phyloP scores from a whole-genome alignment of 805 yeast species.

The Suhomyces tanzawaensis region DNA sequence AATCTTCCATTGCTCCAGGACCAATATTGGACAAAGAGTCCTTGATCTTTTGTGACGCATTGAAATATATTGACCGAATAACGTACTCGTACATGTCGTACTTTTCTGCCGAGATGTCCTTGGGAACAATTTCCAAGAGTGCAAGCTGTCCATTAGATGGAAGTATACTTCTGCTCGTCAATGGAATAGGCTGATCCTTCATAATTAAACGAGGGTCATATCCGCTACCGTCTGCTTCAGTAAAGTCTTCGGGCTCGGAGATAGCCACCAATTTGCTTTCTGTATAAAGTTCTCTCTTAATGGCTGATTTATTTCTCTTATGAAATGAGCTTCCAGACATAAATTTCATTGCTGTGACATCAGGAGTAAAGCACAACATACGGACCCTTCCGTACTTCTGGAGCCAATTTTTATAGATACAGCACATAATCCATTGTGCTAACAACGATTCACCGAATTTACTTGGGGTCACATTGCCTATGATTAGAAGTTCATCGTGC shows the following conservation, averaged over 20 bases:
- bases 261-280: slow-evolving; percentile 57
- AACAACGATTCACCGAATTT: slow-evolving; percentile 63
- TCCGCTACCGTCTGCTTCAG: slow-evolving; percentile 26
- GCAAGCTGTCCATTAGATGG: slow-evolving; percentile 43
- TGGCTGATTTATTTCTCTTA: slow-evolving; percentile 59
- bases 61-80: slow-evolving; percentile 29
- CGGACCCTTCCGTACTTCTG: slow-evolving; percentile 68
- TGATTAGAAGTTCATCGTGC: slow-evolving; percentile 53
- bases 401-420: slow-evolving; percentile 70
- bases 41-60: slow-evolving; percentile 40
- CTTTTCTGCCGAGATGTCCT: slow-evolving; percentile 34
- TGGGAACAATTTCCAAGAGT: slow-evolving; percentile 54
- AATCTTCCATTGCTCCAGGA: slow-evolving; percentile 73
- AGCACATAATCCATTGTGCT: slow-evolving; percentile 72
- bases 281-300: slow-evolving; percentile 63
- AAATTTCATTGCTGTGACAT: slow-evolving; percentile 54
- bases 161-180: slow-evolving; percentile 26
- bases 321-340: slow-evolving; percentile 52
- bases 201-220: slow-evolving; percentile 37
- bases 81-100: slow-evolving; percentile 66
- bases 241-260: slow-evolving; percentile 21
- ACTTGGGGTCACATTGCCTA: slow-evolving; percentile 55
- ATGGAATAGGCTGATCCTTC: slow-evolving; percentile 36
- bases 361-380: slow-evolving; percentile 67
- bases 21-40: slow-evolving; percentile 59